Base-by-base conservation (phyloP, 306 rosid genomes). In the Leucaena leucocephala region DNA sequence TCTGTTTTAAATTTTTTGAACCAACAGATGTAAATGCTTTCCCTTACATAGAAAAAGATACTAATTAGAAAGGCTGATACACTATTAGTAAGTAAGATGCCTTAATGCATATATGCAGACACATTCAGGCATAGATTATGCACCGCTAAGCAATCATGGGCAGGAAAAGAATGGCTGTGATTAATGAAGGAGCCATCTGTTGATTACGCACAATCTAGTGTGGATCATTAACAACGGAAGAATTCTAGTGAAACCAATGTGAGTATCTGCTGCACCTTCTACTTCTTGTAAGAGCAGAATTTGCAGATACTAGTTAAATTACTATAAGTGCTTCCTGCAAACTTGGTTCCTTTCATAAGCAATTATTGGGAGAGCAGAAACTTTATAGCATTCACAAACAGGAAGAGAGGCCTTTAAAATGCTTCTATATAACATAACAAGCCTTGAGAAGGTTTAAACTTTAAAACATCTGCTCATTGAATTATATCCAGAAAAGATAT, bases 221-320 rank as follows among this genome's bases (percentile, higher is more conserved):
- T 1, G 11, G 33, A 42, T 22, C 27, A 43, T 49, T 19, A 58
- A 8, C 27, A 21, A 58, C 11, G 22, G 78, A 22, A 59, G 57
- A 33, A 43, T 22, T 44, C 39, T 11, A 44, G 13, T 27, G 22
- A 16, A 49, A 80, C 22, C 66, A 39, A 35, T 34, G 58, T 3
- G 35, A 21, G 34, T 64, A 50, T 63, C 27, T 36, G 49, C 27
- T 36, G 49, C 35, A 64, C 48, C 58, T 65, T 65, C 59, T 50
- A 33, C 39, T 65, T 65, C 59, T 64, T 27, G 16, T 48, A 34
- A 34, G 48, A 68, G 67, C 59, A 74, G 42, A 73, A 54, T 68
- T 17, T 45, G 33, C 74, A 72, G 57, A 79, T 39, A 3, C 4
- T n/a, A 68, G 55, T 12, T 43, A 43, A 22, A 19, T 44, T 21